A percentile compares a stretch with the other conserved stretches of the same genome.
phyloP scores from a whole-genome alignment of 768 basidiomycete species.

The Leccinum subgranulosum region DNA sequence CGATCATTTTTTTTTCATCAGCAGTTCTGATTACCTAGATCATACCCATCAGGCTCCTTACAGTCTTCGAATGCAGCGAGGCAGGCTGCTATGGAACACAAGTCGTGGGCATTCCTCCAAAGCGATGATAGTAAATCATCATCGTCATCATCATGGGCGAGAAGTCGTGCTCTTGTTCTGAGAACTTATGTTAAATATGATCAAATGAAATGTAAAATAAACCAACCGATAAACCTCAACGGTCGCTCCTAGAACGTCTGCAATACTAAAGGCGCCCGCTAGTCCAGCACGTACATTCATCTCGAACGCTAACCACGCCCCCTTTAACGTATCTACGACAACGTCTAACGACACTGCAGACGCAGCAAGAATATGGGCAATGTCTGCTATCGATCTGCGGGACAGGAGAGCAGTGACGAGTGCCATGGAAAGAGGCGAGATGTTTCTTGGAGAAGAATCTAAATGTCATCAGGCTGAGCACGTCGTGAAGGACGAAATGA shows the following conservation, averaged over 20 bases:
- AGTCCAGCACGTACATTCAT: constrained; percentile 36
- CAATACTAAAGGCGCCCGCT: constrained; percentile 36
- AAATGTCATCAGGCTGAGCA: constrained; percentile 21
- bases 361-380: constrained; percentile 52
- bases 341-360: constrained; percentile 39
- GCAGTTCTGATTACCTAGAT: constrained; percentile 46
- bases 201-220: neutral
- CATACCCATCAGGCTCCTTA: constrained; percentile 56
- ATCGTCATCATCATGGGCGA: constrained; percentile 31
- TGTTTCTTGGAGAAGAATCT: constrained; percentile 27
- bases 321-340: constrained; percentile 46
- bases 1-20: neutral
- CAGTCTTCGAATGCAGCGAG: constrained; percentile 67
- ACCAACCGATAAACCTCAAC: constrained; percentile 36
- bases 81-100: constrained; percentile 60
- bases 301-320: constrained; percentile 46
- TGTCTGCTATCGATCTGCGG: constrained; percentile 53
- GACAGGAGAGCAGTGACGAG: constrained; percentile 46
- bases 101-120: constrained; percentile 64
- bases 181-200: constrained; percentile 3
- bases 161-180: constrained; percentile 34
- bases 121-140: constrained; percentile 41
- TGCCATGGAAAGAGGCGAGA: constrained; percentile 19
- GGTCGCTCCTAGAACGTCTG: constrained; percentile 50
- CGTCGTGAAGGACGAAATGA: neutral